phyloP scores from a whole-genome alignment of 108 stramenopile species.

The Pseudonitzschia pungens region DNA sequence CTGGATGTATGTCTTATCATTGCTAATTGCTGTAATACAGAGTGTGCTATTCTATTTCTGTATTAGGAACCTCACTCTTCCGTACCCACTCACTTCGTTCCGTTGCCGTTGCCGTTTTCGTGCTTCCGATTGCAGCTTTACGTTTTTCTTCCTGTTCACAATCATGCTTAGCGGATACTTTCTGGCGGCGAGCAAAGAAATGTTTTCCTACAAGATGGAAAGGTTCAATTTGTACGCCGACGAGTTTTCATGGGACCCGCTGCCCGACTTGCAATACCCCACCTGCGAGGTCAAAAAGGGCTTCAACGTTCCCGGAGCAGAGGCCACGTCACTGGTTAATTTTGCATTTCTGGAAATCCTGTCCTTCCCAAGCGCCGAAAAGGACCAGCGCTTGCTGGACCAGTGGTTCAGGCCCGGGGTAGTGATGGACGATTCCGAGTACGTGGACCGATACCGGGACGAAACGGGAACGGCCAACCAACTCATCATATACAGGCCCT shows the following conservation, averaged over 20 bases:
- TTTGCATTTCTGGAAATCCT: constrained; percentile 40
- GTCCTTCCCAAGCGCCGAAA: constrained; percentile 29
- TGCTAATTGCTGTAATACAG: not conserved
- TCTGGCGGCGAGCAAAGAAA: not conserved
- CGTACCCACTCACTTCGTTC: too few relatives aligned
- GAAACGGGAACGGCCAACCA: not conserved
- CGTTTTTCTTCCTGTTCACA: constrained; percentile 3
- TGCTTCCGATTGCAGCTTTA: not conserved
- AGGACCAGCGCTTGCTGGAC: constrained; percentile 32
- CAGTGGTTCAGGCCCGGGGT: constrained; percentile 53
- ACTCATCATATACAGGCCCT: constrained; percentile 52
- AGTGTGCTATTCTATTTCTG: not conserved
- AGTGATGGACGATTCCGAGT: constrained; percentile 46
- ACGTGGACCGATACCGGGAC: constrained; percentile 38
- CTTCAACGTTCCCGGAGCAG: constrained; percentile 1
- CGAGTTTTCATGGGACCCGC: constrained; percentile 26
- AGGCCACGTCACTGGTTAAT: constrained; percentile 36
- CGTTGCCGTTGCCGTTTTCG: not conserved
- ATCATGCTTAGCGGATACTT: constrained; percentile 1
- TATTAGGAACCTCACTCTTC: too few relatives aligned
- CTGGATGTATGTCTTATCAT: constrained; percentile 9
- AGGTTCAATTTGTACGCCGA: constrained; percentile 1
- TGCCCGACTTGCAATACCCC: constrained; percentile 21
- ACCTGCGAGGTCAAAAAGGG: constrained; percentile 24
- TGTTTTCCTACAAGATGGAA: not conserved